A percentile compares a stretch with the other conserved stretches of the same genome.
Conservation (phyloP, 257 asterid genomes). For the Forsythia viridissima region DNA sequence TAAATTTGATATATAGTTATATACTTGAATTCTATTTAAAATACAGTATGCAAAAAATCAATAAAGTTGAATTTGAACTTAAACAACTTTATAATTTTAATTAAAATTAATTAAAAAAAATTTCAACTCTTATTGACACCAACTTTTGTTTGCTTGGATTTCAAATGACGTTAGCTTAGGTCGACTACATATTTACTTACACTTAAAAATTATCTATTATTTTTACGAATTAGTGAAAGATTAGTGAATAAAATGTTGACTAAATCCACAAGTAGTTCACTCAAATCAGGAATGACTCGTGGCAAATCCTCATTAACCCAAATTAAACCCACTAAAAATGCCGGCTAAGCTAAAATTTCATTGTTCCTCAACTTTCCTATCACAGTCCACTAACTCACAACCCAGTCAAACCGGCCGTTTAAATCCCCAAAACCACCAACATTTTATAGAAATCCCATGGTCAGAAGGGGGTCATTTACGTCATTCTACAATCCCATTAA, state of each 20-base stretch:
- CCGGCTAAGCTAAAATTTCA: conserved; percentile 49
- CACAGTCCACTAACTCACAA: conserved; percentile 23
- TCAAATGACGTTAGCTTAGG: background rate
- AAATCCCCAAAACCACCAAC: conserved; percentile 28
- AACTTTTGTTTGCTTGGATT: background rate
- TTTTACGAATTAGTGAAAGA: background rate
- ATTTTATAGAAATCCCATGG: background rate
- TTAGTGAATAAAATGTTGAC: background rate
- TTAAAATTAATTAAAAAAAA: too few relatives aligned
- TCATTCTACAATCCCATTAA: conserved; percentile 25
- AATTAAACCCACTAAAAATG: conserved; percentile 36
- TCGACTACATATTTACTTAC: background rate
- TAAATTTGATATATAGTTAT: too few relatives aligned
- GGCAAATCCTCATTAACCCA: conserved; percentile 33
- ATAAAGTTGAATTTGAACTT: too few relatives aligned
- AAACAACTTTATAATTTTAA: too few relatives aligned
- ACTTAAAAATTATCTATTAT: background rate
- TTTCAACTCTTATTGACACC: background rate
- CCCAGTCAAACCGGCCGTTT: conserved; percentile 14
- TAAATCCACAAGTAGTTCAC: conserved; percentile 13
- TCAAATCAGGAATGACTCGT: conserved; percentile 34
- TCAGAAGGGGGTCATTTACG: conserved; percentile 28
- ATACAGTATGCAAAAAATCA: too few relatives aligned
- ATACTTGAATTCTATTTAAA: too few relatives aligned
- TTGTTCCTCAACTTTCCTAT: conserved; percentile 26